Evolutionary conservation across 768 basidiomycete genomes (phyloP), one percentile per base, ranked within the genome.

Genomic region (Rhodotorula graminis): DNA sequence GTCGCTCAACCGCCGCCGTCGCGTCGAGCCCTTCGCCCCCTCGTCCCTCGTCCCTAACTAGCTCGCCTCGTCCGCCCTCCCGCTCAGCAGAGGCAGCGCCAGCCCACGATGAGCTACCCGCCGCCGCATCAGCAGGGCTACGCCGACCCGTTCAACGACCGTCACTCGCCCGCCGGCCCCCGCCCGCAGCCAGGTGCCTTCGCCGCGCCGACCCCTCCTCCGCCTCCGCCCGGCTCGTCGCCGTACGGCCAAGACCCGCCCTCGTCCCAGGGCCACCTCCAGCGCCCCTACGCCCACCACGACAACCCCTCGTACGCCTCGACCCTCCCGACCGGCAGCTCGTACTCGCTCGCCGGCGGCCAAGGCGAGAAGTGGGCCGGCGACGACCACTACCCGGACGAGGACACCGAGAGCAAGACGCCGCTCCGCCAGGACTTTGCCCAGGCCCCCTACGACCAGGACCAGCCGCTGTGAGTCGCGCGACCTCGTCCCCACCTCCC

Each of bases 381-480:
- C 50, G 33, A 57, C 55, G 55, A 33, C 7, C 14, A 10, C 27
- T 60, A 60, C 60, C 60, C 44, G 4, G 71, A 63, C 55, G 68
- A 58, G 15, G 65, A 73, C 7, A 60, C 59, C 19, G 74, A 75
- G 56, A 56, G 58, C 66, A 72, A 66, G 61, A 68, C 67, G 0
- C 74, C 74, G 0, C 52, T 75, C 16, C 9, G 68, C 8, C 42
- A 47, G 12, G 74, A 69, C 29, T 69, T 61, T 42, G 40, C 6
- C 19, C 64, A 64, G 31, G 15, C n/a, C n/a, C 42, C 16, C 33
- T 72, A 69, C 61, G 65, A 69, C 62, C 70, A 55, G 0, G 70
- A 75, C 47, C 64, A 61, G 29, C 74, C 67, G 2, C 55, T 69
- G 74, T 75, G 46, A 52, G 74, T 66, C 3, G 44, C 47, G 33